phyloP scores from a whole-genome alignment of 202 grass and related monocot genomes.

The Zizania palustris region DNA sequence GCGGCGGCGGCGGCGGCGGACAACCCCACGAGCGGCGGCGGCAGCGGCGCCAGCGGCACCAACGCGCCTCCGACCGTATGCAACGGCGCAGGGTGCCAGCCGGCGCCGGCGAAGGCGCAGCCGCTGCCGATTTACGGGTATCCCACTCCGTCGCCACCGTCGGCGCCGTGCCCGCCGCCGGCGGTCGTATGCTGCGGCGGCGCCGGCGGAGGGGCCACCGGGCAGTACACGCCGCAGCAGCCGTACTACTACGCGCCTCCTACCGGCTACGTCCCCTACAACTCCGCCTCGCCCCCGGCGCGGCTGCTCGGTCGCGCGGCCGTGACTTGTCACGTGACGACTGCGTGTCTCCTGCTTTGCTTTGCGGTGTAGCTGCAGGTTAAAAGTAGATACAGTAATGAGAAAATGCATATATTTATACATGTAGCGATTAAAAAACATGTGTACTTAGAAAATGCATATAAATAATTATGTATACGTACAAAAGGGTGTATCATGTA shows the following conservation, averaged over 20 bases:
- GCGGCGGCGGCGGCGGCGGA: neutral
- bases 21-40: neutral
- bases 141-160: neutral
- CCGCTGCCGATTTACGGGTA: slow-evolving; percentile 45
- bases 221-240: slow-evolving; percentile 40
- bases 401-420: neutral
- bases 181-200: slow-evolving; percentile 42
- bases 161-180: slow-evolving; percentile 24
- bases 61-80: neutral
- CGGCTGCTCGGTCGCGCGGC: neutral
- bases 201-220: slow-evolving; percentile 27
- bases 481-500: neutral
- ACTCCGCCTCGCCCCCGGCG: slow-evolving; percentile 19
- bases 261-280: slow-evolving; percentile 39
- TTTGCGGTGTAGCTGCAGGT: neutral
- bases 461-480: neutral
- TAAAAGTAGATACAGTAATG: neutral
- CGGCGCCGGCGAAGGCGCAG: slow-evolving; percentile 1
- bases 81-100: slow-evolving; percentile 30
- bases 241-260: slow-evolving; percentile 34
- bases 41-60: slow-evolving; percentile 6
- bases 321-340: neutral
- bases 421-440: neutral
- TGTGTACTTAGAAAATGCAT: no score
- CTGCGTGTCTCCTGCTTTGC: slow-evolving; percentile 7